Evolutionary conservation across 495 filamentous ascomycete genomes (phyloP).

Genomic region (Penicillium pancosmium): DNA sequence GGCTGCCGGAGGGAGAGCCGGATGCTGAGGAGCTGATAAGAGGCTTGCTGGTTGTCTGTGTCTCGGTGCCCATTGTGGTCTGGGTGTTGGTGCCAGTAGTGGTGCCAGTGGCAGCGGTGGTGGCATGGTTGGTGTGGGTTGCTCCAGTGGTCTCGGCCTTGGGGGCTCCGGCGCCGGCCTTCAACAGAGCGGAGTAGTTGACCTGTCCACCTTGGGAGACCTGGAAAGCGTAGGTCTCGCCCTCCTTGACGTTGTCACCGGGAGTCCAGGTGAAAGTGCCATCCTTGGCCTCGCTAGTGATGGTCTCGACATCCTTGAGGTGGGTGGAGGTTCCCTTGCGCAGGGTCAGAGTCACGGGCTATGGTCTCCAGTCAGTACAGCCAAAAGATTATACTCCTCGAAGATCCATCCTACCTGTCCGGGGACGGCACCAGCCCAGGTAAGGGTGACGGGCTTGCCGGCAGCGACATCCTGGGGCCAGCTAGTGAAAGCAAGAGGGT

Average conservation of each 20-base stretch:
- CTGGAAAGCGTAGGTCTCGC: conserved; percentile 49
- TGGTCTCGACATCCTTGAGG: conserved; percentile 42
- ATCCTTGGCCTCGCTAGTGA: conserved; percentile 39
- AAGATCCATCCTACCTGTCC: conserved; percentile 16
- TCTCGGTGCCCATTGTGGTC: background rate
- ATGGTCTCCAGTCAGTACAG: background rate
- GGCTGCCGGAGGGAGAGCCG: conserved; percentile 21
- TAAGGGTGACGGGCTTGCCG: conserved; percentile 43
- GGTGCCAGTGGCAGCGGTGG: conserved; percentile 13
- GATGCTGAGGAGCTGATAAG: conserved; percentile 25
- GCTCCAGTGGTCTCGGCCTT: conserved; percentile 12
- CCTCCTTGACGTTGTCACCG: conserved; percentile 36
- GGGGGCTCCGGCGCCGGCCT: conserved; percentile 24
- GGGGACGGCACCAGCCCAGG: conserved; percentile 42
- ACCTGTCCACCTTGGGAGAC: conserved; percentile 43
- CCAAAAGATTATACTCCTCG: background rate
- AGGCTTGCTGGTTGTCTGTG: conserved; percentile 20
- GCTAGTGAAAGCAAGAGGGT: conserved; percentile 45
- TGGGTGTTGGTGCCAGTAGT: conserved; percentile 1
- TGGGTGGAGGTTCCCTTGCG: conserved; percentile 44
- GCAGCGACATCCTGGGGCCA: conserved; percentile 43
- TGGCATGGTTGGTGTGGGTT: conserved; percentile 16
- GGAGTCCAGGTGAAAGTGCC: conserved; percentile 48
- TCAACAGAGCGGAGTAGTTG: conserved; percentile 52
- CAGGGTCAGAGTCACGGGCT: conserved; percentile 49